These are phyloP conservation scores for Acmispon strigosus DNA, from an alignment of 306 rosid species.

Conservation along the genomic window DNA sequence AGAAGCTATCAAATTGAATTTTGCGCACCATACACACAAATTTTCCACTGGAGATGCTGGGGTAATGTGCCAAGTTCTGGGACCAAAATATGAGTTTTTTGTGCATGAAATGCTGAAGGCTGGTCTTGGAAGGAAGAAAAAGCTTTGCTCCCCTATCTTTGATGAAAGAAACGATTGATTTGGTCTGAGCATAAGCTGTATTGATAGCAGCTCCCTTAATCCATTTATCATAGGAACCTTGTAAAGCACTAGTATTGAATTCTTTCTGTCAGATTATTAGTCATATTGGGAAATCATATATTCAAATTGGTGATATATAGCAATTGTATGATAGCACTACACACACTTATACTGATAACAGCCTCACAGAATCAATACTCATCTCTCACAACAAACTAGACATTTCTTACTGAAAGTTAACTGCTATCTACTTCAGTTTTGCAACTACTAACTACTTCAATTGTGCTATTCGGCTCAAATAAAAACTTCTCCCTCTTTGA, in stretches of 20 bases:
- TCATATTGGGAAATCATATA: neutral
- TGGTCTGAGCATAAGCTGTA: neutral
- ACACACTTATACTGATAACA: no score
- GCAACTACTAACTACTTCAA: no score
- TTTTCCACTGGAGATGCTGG: neutral
- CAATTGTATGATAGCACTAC: no score
- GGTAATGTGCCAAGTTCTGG: neutral
- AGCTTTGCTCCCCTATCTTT: neutral
- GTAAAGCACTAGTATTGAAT: slow-evolving; percentile 9
- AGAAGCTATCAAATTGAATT: neutral
- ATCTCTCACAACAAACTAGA: no score
- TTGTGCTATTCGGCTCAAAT: no score
- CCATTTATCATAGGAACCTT: neutral
- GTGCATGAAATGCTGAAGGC: neutral
- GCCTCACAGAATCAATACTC: no score
- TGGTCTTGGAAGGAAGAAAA: slow-evolving; percentile 15
- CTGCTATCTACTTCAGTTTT: no score
- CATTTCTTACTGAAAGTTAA: no score
- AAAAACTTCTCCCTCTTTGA: no score
- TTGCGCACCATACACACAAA: slow-evolving; percentile 2
- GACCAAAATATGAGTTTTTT: slow-evolving; percentile 5
- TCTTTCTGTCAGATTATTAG: slow-evolving; percentile 4
- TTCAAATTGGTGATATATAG: neutral
- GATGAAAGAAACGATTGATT: neutral
- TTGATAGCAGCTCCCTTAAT: neutral